Evolutionary conservation across 2,329 filamentous ascomycete species (phyloP), one percentile per base, ranked within the genome.

Genomic region (Leptographium lundbergii): DNA sequence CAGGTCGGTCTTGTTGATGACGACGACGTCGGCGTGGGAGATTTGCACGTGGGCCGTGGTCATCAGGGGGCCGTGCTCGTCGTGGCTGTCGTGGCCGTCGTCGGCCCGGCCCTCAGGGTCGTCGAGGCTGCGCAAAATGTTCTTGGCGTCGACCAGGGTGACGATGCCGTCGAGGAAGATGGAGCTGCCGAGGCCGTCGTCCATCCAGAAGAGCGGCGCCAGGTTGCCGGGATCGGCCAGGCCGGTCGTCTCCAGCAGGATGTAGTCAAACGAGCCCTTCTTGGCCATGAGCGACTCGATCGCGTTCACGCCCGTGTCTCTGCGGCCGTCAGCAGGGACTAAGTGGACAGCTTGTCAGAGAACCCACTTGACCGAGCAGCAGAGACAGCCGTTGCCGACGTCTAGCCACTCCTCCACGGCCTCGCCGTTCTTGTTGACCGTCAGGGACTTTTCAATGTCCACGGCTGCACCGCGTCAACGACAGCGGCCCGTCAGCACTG

Each of bases 91-190:
- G 25, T 78, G 29, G 54, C 76, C 71, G 25, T 81, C 74, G 1
- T 77, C 75, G 19, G 78, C 73, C 60, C 81, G 77, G 19, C 77
- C 78, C 0, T 77, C 70, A 4, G 82, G 80, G 59, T 95, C 89
- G 63, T 96, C 89, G 2, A 99, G 79, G 66, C 84, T 89, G 63
- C 80, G 84, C 4, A 95, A 71, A 25, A 99, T 88, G 67, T 97
- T 96, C 74, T 94, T 95, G 36, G 91, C 92, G 70, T 99, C 94
- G 24, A 99, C 89, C 1, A 99, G 77, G 0, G 94, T 97, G 54
- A 97, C 91, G 59, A 99, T 96, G 2, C 94, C 94, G 68, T 99
- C 94, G 0, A 99, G 82, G 71, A 95, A 99, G 66, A 99, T 96
- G 45, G 87, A 91, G 71, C 91, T 96, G 9, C 91, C 92, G 3